Evolutionary conservation across 2,329 filamentous ascomycete species (phyloP).

Genomic region (Aspergillus eucalypticola): DNA sequence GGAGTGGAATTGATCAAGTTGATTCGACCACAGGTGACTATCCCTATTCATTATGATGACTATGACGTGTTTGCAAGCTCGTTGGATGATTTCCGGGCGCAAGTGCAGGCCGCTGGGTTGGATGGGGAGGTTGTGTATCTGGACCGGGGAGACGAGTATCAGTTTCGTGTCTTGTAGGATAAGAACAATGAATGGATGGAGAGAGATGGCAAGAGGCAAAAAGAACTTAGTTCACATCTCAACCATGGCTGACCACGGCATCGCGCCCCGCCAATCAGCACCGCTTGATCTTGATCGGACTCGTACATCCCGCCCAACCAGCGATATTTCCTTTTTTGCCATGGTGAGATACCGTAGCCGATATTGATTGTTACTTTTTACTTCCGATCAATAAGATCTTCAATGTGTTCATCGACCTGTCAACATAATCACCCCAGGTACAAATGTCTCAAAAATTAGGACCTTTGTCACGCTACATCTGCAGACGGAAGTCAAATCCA

Average conservation of each 20-base stretch:
- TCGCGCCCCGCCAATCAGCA: background rate
- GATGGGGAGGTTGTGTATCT: constrained; percentile 60
- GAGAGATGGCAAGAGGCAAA: too few species aligned
- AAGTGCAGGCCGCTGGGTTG: constrained; percentile 55
- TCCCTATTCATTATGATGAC: constrained; percentile 66
- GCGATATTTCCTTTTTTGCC: too few species aligned
- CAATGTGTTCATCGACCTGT: background rate
- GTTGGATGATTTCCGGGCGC: constrained; percentile 61
- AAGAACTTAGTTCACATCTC: background rate
- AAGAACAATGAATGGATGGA: background rate
- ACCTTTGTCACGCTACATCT: too few species aligned
- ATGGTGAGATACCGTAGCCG: background rate
- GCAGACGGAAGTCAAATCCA: too few species aligned
- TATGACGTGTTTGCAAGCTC: constrained; percentile 63
- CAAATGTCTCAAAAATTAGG: too few species aligned
- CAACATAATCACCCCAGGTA: too few species aligned
- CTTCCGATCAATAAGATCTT: background rate
- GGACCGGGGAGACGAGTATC: constrained; percentile 59
- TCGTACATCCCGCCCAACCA: background rate
- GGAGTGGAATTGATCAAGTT: constrained; percentile 60
- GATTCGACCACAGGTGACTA: constrained; percentile 61
- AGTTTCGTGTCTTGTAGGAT: constrained; percentile 48
- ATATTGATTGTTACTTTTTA: background rate
- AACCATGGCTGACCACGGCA: background rate
- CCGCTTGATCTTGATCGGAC: background rate